Evolutionary conservation across 2,329 filamentous ascomycete genomes (phyloP), one percentile per base, ranked within the genome.

Genomic region (Fusarium aywerte): DNA sequence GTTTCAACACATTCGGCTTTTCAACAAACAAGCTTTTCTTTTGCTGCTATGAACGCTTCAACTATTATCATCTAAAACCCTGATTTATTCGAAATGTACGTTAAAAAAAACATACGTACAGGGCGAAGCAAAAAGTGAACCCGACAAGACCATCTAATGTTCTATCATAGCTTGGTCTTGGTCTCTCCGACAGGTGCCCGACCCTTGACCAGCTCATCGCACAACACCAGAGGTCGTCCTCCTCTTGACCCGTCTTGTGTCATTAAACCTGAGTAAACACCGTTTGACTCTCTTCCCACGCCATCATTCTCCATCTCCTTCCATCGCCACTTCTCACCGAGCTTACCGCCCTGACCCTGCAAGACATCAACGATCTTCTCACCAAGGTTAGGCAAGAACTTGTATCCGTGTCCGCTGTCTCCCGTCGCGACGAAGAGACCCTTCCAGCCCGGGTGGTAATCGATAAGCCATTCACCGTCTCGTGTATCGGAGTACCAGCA

Each of bases 401-500:
- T 91, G 81, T 89, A 91, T 7, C 79, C 89, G 74, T 90, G 88
- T 4, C 88, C 87, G 65, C 86, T 89, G 52, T 87, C 88, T 4
- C 87, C 88, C 0, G 87, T 89, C 0, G 86, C 86, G 23, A 90
- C 71, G 70, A 90, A 90, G 5, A 90, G 77, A 15, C 84, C 83
- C 57, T 82, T 75, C 76, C 86, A 86, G 16, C 81, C 78, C 0
- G 90, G 90, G 71, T 92, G 90, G 76, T 89, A 88, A 72, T 89
- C 86, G 62, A 92, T 83, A 54, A 93, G 82, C 80, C 91, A 93
- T 74, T 93, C 88, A 21, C 87, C 90, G 18, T 86, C 87, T 9
- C 87, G 83, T 70, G 90, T 93, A 78, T 93, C 90, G 7, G 87
- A 88, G 75, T 93, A 93, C 90, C 90, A 93, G 79, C 90, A 93